Evolutionary conservation across 2,329 filamentous ascomycete genomes (phyloP), one percentile per base, ranked within the genome.

Genomic region (Colletotrichum gigasporum): DNA sequence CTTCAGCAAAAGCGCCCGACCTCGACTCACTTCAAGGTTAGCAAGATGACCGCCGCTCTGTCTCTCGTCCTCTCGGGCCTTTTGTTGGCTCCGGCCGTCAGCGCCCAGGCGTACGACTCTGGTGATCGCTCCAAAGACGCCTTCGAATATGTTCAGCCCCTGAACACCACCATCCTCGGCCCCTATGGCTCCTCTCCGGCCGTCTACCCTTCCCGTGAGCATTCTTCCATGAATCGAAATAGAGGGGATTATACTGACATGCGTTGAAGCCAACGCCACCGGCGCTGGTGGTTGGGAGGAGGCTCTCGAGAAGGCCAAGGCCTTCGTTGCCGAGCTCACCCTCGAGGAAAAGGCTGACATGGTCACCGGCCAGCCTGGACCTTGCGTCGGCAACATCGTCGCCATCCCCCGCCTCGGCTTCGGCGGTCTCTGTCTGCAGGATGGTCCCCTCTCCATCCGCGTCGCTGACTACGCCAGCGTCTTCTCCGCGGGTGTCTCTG

Each of bases 401-500:
- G 67, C 77, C 32, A 79, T 81, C 54, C 70, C 73, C 5, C 76
- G 79, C 9, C 70, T 82, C 63, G 78, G 78, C 61, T 82, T 82
- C 69, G 69, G 74, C 2, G 80, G 80, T 4, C 72, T 82, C 12
- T 82, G 80, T 60, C 77, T 82, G 3, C 74, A 76, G 2, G 74
- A 80, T 61, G 68, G 80, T 63, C 80, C 61, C 72, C 74, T 45
- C 71, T 75, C 16, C 70, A 77, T 78, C 16, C 72, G 76, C 18
- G 74, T 67, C 47, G 42, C 74, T n/a, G 80, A 82, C 69, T 81
- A 80, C 50, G 80, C 79, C 64, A 82, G 78, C 63, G 78, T 80
- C 10, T 82, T 79, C 69, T 75, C 76, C 2, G 79, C 78, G 5
- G 91, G 91, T 66, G 82, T 92, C 50, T 91, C 91, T 63, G 86